phyloP scores from a whole-genome alignment of 441 rosid species.

The Bocquillonia castaneifolia region DNA sequence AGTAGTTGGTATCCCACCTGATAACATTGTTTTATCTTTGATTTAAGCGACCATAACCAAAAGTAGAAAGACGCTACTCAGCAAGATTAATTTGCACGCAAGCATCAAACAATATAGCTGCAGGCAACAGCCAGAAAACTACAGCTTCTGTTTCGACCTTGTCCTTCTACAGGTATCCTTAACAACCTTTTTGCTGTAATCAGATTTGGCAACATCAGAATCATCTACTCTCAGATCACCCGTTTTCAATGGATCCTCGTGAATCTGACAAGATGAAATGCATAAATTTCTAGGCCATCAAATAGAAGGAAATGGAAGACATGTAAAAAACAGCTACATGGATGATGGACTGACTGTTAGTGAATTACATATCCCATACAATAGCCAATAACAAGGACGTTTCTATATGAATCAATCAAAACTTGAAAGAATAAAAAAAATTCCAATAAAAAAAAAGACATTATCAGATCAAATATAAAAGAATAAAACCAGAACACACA shows the following conservation, averaged over 20 bases:
- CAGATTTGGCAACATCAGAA: conserved; percentile 14
- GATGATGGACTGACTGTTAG: background rate
- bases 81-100: conserved; percentile 2
- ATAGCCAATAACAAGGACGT: background rate
- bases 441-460: background rate
- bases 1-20: background rate
- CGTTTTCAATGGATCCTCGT: conserved; percentile 11
- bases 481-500: background rate
- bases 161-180: conserved; percentile 27
- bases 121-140: conserved; percentile 13
- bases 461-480: background rate
- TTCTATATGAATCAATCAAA: background rate
- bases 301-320: background rate
- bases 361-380: background rate
- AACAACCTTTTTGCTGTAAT: conserved; percentile 1
- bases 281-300: background rate
- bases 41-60: background rate
- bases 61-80: background rate
- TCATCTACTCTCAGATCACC: conserved; percentile 13
- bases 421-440: background rate
- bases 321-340: background rate
- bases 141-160: conserved; percentile 29
- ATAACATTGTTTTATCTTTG: background rate
- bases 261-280: conserved; percentile 13
- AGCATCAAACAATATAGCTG: background rate